Base-by-base conservation (phyloP, 2,329 filamentous ascomycete species). In the Microcyclosporella mali region DNA sequence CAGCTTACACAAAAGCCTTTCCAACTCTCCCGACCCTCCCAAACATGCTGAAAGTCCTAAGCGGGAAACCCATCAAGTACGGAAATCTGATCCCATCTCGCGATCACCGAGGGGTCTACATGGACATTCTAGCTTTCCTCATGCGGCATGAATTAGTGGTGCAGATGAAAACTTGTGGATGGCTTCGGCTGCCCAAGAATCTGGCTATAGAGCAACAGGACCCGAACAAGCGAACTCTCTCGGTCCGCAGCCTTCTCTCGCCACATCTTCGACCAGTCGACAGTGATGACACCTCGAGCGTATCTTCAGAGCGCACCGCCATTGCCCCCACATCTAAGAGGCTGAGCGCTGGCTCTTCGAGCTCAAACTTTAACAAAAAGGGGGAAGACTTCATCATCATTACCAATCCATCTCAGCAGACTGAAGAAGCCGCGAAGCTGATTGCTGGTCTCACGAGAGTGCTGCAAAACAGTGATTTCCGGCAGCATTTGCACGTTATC, bases 91-190 rank as follows among this genome's bases (percentile, higher is more conserved):
- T 89, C 33, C 90, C 90, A 0, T 88, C 82, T 58, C 88, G 89
- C 62, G 84, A 87, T 57, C 88, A 95, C 61, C 85, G 90, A 33
- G 81, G 83, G 6, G 81, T 82, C 2, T 98, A 95, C 63, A 83
- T 97, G 65, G 79, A 86, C 27, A 94, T 97, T 65, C 72, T 98
- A 18, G 88, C 88, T 16, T 98, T 90, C 88, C 76, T 98, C 7
- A 81, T 97, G 70, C 81, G 89, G 31, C 85, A 88, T 35, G 88
- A 88, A 11, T 95, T 92, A 85, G 89, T 95, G 1, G 94, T 86
- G 1, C 89, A 95, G 63, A 75, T 98, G 4, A 85, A 88, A 50
- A 92, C 88, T 1, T 95, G 94, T 63, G 87, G 84, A 10, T 94
- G 92, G 72, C 80, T 97, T 33, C 54, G 53, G 10, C 41, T 58